Evolutionary conservation across 805 yeast genomes (phyloP).

Genomic region (Yarrowia deformans): DNA sequence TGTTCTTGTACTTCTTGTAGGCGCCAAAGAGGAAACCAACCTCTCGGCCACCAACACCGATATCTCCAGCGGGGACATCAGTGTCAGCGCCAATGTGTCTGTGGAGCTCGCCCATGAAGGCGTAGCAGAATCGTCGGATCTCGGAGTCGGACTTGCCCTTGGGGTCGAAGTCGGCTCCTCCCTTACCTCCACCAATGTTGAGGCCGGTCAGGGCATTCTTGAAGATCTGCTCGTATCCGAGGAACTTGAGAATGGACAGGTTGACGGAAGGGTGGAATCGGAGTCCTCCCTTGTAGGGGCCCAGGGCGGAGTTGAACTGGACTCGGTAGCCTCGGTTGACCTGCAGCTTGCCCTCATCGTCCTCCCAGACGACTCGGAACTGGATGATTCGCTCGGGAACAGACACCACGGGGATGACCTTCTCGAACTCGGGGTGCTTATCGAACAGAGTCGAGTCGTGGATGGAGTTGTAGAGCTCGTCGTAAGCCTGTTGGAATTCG

Average conservation of each 20-base stretch:
- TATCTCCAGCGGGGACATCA: constrained; percentile 99
- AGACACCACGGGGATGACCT: constrained; percentile 86
- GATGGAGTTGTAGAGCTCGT: constrained; percentile 87
- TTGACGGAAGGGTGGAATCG: constrained; percentile 98
- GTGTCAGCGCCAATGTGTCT: constrained; percentile 97
- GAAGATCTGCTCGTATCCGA: constrained; percentile 98
- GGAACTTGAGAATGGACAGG: constrained; percentile 90
- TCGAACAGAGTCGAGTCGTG: constrained; percentile 90
- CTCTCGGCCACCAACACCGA: constrained; percentile 97
- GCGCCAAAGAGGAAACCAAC: constrained; percentile 96
- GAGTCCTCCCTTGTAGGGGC: constrained; percentile 99
- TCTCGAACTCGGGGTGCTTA: constrained; percentile 87
- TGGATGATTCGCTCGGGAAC: constrained; percentile 96
- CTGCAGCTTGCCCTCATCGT: constrained; percentile 88
- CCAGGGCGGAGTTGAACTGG: constrained; percentile 96
- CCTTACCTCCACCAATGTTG: constrained; percentile 99
- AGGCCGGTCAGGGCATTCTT: constrained; percentile 97
- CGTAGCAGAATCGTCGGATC: constrained; percentile 94
- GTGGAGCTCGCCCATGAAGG: constrained; percentile 94
- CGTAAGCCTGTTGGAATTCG: constrained; percentile 98
- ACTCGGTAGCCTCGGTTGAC: constrained; percentile 98
- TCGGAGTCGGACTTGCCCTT: constrained; percentile 92
- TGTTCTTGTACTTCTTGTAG: constrained; percentile 87
- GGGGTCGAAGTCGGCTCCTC: constrained; percentile 96
- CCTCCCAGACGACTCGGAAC: constrained; percentile 98